Conservation (phyloP, 345 rosid species). For the Hypericum perforatum region DNA sequence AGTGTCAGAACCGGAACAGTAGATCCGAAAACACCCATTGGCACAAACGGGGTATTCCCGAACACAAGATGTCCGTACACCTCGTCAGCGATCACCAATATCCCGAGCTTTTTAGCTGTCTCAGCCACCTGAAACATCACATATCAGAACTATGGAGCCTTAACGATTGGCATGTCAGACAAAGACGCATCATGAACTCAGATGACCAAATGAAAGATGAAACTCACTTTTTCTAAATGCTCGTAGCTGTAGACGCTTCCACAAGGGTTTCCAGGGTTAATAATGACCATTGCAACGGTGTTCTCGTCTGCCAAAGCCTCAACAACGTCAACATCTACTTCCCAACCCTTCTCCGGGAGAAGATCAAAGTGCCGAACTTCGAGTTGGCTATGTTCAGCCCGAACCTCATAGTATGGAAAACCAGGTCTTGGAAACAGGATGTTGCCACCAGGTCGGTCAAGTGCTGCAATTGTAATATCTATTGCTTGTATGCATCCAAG, state of each 20-base stretch:
- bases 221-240: constrained; percentile 33
- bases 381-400: constrained; percentile 6
- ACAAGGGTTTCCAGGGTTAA: constrained; percentile 48
- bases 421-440: constrained; percentile 31
- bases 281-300: constrained; percentile 20
- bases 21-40: constrained; percentile 20
- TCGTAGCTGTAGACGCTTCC: constrained; percentile 35
- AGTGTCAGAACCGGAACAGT: constrained; percentile 14
- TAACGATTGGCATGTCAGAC: background rate
- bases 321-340: constrained; percentile 21
- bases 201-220: background rate
- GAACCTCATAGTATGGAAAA: constrained; percentile 20
- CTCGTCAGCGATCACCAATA: constrained; percentile 22
- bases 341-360: constrained; percentile 28
- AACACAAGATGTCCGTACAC: constrained; percentile 15
- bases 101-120: constrained; percentile 18
- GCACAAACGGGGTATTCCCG: constrained; percentile 14
- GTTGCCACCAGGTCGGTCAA: constrained; percentile 23
- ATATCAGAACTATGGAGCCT: no score
- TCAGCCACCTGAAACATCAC: constrained; percentile 8
- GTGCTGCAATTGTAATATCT: constrained; percentile 13
- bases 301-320: constrained; percentile 22
- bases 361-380: constrained; percentile 29
- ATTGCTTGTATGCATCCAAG: constrained; percentile 24
- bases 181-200: background rate